Evolutionary conservation across 2,329 filamentous ascomycete species (phyloP), one percentile per base, ranked within the genome.

Genomic region (Ilyonectria robusta): DNA sequence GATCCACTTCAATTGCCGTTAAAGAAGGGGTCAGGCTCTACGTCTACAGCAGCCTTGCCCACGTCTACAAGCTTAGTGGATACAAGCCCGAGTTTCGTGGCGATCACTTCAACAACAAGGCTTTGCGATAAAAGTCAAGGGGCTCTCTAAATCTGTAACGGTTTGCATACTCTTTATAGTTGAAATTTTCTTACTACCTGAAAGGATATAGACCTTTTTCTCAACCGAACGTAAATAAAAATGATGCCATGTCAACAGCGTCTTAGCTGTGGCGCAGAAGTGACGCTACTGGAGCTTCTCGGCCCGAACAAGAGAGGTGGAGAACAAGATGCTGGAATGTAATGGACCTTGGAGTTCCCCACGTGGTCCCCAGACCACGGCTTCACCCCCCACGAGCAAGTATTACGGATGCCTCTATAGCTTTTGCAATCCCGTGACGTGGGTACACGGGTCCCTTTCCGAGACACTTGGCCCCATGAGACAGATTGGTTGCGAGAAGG

Each of bases 371-470:
- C 4, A 19, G 26, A 17, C 50, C 15, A 37, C 21, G 19, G 17
- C 29, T 19, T 35, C 50, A 53, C 29, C 50, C 29, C 15, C 17
- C 50, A 53, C 50, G 29, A 33, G 50, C 59, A 19, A 55, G 26
- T 21, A 62, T 48, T n/a, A 62, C 48, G 29, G 59, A 62, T 29
- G 59, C 59, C 26, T 55, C 50, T 19, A 62, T 40, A 6, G 50
- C 59, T 19, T 42, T 47, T 1, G 59, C 59, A 55, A 62, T 33
- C 59, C 23, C 59, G 31, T 35, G 58, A 9, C 59, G 50, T 7
- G 59, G 59, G 40, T 62, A 48, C 15, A 62, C 50, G 11, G 59
- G 59, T 26, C 59, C 59, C 50, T 55, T 54, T 3, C 37, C 59
- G 13, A 55, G n/a, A 26, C 59, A 62, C 48, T 19, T 62, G 40